phyloP scores from a whole-genome alignment of 148 eudicot species.

The Spergularia bocconei region DNA sequence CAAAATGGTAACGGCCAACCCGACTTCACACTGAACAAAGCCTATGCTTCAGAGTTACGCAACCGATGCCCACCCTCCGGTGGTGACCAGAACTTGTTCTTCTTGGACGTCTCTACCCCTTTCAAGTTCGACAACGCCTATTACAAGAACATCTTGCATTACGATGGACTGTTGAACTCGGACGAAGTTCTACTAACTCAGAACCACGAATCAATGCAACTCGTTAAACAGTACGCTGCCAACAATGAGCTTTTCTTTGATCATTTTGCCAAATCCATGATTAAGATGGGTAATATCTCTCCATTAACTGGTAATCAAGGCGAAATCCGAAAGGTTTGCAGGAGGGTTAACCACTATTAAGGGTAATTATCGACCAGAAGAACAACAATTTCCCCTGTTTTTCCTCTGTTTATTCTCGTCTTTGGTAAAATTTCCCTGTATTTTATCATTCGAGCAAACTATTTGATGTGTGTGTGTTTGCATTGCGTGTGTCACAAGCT shows the following conservation, averaged over 20 bases:
- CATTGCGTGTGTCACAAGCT: neutral
- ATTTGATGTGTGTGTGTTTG: neutral
- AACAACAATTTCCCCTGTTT: neutral
- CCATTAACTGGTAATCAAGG: constrained; percentile 68
- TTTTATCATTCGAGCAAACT: neutral
- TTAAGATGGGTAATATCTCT: constrained; percentile 72
- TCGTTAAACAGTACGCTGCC: constrained; percentile 64
- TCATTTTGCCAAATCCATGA: constrained; percentile 75
- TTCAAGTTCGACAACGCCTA: constrained; percentile 56
- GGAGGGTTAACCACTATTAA: constrained; percentile 41
- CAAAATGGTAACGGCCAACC: constrained; percentile 56
- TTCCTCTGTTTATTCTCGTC: neutral
- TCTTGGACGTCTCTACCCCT: constrained; percentile 47
- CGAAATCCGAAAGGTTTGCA: constrained; percentile 71
- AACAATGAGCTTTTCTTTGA: constrained; percentile 54
- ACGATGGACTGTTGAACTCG: constrained; percentile 49
- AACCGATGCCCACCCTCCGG: constrained; percentile 67
- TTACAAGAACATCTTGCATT: constrained; percentile 53
- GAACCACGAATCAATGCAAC: constrained; percentile 35
- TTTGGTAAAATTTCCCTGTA: neutral
- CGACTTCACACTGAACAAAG: constrained; percentile 46
- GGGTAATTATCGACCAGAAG: neutral
- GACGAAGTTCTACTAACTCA: constrained; percentile 55
- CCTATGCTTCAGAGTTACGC: constrained; percentile 55
- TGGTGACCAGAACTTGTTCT: constrained; percentile 75